Evolutionary conservation across 2,329 filamentous ascomycete genomes (phyloP).

Genomic region (Alternaria brassicae): DNA sequence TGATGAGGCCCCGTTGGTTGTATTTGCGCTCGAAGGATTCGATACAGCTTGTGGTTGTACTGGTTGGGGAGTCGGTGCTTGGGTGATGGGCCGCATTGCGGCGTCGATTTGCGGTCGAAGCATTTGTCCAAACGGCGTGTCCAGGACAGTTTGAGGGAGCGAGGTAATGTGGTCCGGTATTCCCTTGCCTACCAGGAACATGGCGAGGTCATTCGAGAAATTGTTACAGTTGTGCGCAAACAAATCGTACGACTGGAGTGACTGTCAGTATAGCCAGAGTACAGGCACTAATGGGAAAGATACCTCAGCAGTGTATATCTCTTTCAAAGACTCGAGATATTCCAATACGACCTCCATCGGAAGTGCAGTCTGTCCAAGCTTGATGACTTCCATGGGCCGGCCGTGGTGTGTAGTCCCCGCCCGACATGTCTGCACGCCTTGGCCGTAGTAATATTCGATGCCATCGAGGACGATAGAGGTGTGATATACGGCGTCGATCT

Average conservation of each 20-base stretch:
- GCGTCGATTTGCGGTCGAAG: conserved; percentile 76
- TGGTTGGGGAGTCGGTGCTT: conserved; percentile 59
- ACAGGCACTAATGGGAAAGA: neutral
- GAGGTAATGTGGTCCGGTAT: conserved; percentile 88
- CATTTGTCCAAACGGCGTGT: conserved; percentile 88
- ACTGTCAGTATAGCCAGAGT: conserved; percentile 28
- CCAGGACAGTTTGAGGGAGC: conserved; percentile 83
- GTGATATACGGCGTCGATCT: conserved; percentile 94
- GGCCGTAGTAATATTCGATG: conserved; percentile 91
- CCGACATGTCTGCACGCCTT: conserved; percentile 80
- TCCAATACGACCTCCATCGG: conserved; percentile 83
- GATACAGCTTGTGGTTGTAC: conserved; percentile 19
- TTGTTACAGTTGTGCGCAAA: conserved; percentile 97
- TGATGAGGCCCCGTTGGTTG: conserved; percentile 15
- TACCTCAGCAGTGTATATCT: conserved; percentile 82
- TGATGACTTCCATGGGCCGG: conserved; percentile 75
- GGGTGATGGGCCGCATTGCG: conserved; percentile 68
- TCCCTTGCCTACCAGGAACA: conserved; percentile 85
- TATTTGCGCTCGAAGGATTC: conserved; percentile 14
- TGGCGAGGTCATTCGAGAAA: conserved; percentile 90
- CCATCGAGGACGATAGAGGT: conserved; percentile 85
- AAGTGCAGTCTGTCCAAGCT: conserved; percentile 78
- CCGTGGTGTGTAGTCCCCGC: conserved; percentile 90
- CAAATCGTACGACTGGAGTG: conserved; percentile 12
- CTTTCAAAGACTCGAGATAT: conserved; percentile 82